Conservation (phyloP, 73 alveolate genomes). For the Loxodes magnus region DNA sequence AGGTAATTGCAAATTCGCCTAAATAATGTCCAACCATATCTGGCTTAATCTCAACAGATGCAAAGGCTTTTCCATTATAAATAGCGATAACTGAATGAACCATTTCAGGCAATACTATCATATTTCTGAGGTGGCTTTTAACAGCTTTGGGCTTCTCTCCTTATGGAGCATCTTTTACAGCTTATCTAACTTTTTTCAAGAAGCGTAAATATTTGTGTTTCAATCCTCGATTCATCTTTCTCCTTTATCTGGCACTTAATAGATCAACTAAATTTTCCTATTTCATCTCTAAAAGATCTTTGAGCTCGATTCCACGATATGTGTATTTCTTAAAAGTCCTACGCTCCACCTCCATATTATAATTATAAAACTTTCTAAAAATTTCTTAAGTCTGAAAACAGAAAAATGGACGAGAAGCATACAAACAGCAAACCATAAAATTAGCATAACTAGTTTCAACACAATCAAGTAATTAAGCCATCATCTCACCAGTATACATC, state of each 20-base stretch:
- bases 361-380: no score
- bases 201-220: constrained; percentile 58
- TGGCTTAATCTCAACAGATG: constrained; percentile 59
- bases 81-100: constrained; percentile 64
- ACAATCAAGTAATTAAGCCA: no score
- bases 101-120: constrained; percentile 70
- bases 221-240: constrained; percentile 62
- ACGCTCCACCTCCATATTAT: no score
- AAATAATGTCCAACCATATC: constrained; percentile 78
- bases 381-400: no score
- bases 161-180: constrained; percentile 41
- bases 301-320: constrained; percentile 65
- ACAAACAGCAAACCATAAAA: no score
- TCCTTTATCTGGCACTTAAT: constrained; percentile 60
- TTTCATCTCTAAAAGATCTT: constrained; percentile 44
- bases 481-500: no score
- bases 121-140: constrained; percentile 75
- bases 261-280: constrained; percentile 46
- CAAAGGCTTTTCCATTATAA: constrained; percentile 61
- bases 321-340: constrained; percentile 65
- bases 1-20: constrained; percentile 69
- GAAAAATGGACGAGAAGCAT: no score
- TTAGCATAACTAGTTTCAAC: no score
- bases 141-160: constrained; percentile 79
- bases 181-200: constrained; percentile 47